Evolutionary conservation across 1,284 basidiomycete species (phyloP).

Genomic region (Malassezia psittaci): DNA sequence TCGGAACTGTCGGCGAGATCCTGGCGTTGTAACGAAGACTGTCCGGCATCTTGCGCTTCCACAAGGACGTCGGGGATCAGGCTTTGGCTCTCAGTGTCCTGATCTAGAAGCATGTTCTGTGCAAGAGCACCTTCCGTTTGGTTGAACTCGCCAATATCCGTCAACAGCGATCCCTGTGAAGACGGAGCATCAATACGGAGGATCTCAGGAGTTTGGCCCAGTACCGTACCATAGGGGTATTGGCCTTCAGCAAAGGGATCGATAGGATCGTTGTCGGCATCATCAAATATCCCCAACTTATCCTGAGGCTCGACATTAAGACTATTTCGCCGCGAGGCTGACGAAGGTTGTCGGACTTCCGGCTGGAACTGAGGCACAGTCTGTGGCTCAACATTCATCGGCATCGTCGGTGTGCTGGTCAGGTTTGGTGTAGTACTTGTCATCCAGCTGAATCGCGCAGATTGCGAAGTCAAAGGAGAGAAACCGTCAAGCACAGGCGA

Average conservation of each 20-base stretch:
- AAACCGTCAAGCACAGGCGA: not conserved
- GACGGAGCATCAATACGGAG: not conserved
- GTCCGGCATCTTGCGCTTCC: not conserved
- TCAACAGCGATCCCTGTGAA: not conserved
- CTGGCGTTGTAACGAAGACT: not conserved
- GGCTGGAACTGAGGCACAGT: not conserved
- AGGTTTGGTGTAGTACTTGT: not conserved
- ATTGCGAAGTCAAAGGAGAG: not conserved
- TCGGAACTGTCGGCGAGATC: not conserved
- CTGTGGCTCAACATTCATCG: not conserved
- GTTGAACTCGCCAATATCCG: slow-evolving; percentile 3
- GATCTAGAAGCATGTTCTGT: not conserved
- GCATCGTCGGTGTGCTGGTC: not conserved
- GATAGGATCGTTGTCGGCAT: slow-evolving; percentile 13
- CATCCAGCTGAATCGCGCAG: not conserved
- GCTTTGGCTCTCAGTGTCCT: not conserved
- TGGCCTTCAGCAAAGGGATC: slow-evolving; percentile 11
- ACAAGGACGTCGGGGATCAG: not conserved
- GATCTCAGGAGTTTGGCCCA: not conserved
- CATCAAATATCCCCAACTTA: slow-evolving; percentile 9
- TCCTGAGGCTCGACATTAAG: slow-evolving; percentile 5
- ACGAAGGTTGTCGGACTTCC: not conserved
- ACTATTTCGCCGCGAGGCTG: not conserved
- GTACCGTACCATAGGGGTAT: slow-evolving; percentile 18
- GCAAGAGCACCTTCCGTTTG: slow-evolving; percentile 12